Conservation (phyloP, 2,329 filamentous ascomycete genomes). For the Laburnicola sp. region DNA sequence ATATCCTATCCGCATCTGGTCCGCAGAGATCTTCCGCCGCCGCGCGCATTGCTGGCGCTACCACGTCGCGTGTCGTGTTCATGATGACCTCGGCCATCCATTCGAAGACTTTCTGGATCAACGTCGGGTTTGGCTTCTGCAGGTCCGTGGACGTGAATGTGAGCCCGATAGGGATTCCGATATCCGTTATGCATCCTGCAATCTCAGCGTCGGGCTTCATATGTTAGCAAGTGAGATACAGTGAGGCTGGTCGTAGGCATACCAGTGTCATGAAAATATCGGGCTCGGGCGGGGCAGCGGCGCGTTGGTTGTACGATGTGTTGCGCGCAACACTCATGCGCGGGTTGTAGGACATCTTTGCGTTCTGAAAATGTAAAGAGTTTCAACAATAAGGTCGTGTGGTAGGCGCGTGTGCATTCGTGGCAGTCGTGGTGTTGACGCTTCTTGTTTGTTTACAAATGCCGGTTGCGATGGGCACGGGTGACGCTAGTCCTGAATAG, state of each 20-base stretch:
- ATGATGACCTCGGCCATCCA: conserved; percentile 94
- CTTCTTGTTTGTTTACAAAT: conserved; percentile 18
- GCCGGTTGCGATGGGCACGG: conserved; percentile 10
- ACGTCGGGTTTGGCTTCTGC: conserved; percentile 88
- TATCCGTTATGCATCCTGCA: conserved; percentile 94
- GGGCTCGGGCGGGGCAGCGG: conserved; percentile 48
- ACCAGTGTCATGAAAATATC: conserved; percentile 58
- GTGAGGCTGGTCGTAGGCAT: conserved; percentile 16
- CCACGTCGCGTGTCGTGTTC: conserved; percentile 88
- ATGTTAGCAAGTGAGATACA: conserved; percentile 18
- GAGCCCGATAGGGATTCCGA: conserved; percentile 91
- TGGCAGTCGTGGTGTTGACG: conserved; percentile 8
- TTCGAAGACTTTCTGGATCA: conserved; percentile 97
- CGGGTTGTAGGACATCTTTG: conserved; percentile 53
- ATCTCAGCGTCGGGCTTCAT: conserved; percentile 74
- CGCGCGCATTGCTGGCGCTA: conserved; percentile 93
- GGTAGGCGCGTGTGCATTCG: conserved; percentile 14
- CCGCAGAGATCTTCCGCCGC: conserved; percentile 86
- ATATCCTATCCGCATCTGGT: conserved; percentile 74
- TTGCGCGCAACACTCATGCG: conserved; percentile 56
- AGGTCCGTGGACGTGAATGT: conserved; percentile 84
- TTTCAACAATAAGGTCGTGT: conserved; percentile 17
- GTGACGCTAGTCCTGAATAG: neutral
- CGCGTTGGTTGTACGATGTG: conserved; percentile 46
- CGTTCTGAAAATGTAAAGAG: neutral